Conservation (phyloP, 176 grass and related monocot species). For the Triticum timopheevii region DNA sequence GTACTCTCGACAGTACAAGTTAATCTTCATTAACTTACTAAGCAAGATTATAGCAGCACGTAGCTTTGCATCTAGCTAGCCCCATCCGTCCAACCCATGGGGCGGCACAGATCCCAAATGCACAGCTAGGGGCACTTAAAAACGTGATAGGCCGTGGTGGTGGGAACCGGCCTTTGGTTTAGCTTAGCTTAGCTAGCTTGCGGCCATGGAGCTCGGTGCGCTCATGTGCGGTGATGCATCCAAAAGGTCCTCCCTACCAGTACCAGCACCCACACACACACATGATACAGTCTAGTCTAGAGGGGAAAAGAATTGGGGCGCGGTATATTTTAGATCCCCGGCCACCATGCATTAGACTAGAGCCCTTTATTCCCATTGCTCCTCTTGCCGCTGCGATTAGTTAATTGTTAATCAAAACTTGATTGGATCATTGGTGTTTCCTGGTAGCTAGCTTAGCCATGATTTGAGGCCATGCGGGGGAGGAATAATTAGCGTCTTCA, state of each 20-base stretch:
- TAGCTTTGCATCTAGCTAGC: conserved; percentile 36
- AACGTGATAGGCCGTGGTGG: conserved; percentile 1
- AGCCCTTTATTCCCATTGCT: conserved; percentile 49
- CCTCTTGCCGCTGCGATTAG: not conserved
- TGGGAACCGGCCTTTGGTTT: conserved; percentile 36
- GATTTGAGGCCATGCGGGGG: conserved; percentile 41
- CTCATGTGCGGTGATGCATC: conserved; percentile 38
- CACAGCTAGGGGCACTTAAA: conserved; percentile 8
- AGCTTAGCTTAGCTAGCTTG: not conserved
- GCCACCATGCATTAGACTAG: conserved; percentile 46
- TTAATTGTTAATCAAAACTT: conserved; percentile 7
- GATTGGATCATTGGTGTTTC: conserved; percentile 19
- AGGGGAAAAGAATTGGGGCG: not conserved
- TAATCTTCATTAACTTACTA: not conserved
- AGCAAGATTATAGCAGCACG: not conserved
- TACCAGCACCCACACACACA: not conserved
- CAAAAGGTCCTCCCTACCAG: conserved; percentile 28
- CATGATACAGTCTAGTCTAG: conserved; percentile 31
- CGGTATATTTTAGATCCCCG: not conserved
- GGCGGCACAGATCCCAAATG: conserved; percentile 34
- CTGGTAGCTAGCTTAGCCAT: not conserved
- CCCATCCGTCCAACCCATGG: not conserved
- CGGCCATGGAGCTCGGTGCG: not conserved
- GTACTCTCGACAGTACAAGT: not conserved
- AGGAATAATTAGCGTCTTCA: conserved; percentile 38